Base-by-base conservation (phyloP, 768 basidiomycete species). In the Psilocybe subaeruginosa region DNA sequence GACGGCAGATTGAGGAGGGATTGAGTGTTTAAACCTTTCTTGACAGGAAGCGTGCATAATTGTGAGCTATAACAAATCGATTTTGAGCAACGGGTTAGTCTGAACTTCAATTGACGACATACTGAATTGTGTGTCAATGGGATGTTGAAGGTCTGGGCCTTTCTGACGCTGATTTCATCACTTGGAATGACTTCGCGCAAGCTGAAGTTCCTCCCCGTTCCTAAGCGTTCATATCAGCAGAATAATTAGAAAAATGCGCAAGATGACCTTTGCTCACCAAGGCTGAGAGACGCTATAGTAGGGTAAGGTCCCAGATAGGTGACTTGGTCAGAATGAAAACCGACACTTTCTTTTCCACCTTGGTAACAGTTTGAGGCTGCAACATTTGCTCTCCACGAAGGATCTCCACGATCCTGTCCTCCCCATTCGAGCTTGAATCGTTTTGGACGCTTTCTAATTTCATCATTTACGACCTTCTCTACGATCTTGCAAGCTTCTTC, bases 31-130 rank as follows among this genome's bases (percentile, higher is more conserved):
- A 76, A 90, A 94, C 43, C 77, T 79, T 69, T 94, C 92, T 77
- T 94, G 92, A 60, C 88, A 89, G 14, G 87, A 85, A 1, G 92
- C 90, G 66, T 94, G 93, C 92, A 94, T 94, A 59, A 94, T 92
- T n/a, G 82, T 82, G 37, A 94, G 78, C 91, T 93, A 59, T 39
- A 53, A 9, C 16, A 29, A 17, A 35, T 23, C 30, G 23, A 49
- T 11, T 29, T 30, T 37, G 14, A 8, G 14, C 17, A 9, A 27
- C n/a, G 17, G n/a, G n/a, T 47, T 33, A 51, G 16, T 3, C 41
- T 49, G 27, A 45, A 27, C 4, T 37, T 8, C 11, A 9, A 2
- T n/a, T 45, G 23, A 59, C 43, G 12, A 74, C 82, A 50, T 65
- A 92, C 92, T 27, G 92, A 92, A 68, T 94, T 94, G 66, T 94